Base-by-base conservation (phyloP, 805 yeast genomes). In the Wickerhamiella bombiphila region DNA sequence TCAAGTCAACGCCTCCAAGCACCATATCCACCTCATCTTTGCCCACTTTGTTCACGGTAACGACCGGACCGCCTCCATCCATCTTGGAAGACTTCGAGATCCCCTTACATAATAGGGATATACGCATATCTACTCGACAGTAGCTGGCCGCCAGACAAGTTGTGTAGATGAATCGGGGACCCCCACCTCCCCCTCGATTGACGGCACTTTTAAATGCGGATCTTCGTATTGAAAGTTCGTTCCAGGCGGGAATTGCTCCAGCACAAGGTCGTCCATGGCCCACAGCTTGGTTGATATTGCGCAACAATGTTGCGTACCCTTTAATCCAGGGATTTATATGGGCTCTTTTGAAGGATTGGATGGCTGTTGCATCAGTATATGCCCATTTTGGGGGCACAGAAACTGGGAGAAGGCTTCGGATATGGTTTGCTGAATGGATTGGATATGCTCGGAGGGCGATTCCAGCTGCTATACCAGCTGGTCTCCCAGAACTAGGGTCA, bases 1-100 rank as follows among this genome's bases (percentile, higher is more conserved):
- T 72, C 42, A 91, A 60, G 55, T 88, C 96, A 24, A 85, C 86
- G 53, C 85, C 83, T 32, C 81, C 71, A 40, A 91, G 60, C 28
- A 88, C 82, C 53, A 91, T 80, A 58, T 91, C 94, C 44, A 91
- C 96, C 53, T 74, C 80, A 54, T 88, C 96, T 46, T 69, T 68
- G 34, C 79, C 85, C 15, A 88, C 75, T 53, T 76, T 76, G 59
- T 96, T 75, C 56, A 91, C 88, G 34, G 88, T 83, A 46, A 91
- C 80, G 47, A 79, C 74, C 16, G 95, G 94, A n/a, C n/a, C n/a
- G 33, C 42, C 46, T 19, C 35, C 49, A 22, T 36, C 38, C 38
- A 36, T 36, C n/a, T n/a, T n/a, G n/a, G n/a, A n/a, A n/a, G n/a
- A n/a, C n/a, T n/a, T n/a, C n/a, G n/a, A n/a, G n/a, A n/a, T n/a